phyloP scores from a whole-genome alignment of 306 rosid species.

The barrel medic (Medicago truncatula) region DNA sequence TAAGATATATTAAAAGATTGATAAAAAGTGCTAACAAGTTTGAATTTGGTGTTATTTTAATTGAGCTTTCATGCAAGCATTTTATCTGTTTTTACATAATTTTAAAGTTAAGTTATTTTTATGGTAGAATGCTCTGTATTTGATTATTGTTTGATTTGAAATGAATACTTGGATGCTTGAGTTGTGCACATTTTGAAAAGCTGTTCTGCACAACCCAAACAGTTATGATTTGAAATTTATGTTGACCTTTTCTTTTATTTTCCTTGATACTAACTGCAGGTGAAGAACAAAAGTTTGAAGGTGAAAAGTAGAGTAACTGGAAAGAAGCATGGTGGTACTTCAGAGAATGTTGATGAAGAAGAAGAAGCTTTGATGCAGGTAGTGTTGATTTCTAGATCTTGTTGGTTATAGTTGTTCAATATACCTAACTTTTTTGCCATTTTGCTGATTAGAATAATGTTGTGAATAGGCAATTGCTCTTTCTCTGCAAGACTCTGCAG shows the following conservation, averaged over 20 bases:
- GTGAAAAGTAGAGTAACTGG: conserved; percentile 48
- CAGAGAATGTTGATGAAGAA: conserved; percentile 65
- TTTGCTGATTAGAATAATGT: background rate
- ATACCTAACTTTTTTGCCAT: conserved; percentile 24
- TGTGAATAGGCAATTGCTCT: conserved; percentile 77
- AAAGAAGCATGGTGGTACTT: conserved; percentile 40
- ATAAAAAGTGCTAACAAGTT: background rate
- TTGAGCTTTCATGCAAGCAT: background rate
- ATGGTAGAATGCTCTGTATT: conserved; percentile 7
- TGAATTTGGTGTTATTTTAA: background rate
- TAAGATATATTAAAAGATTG: too few relatives aligned
- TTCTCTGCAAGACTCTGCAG: conserved; percentile 65
- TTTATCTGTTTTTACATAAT: background rate
- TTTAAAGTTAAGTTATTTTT: background rate
- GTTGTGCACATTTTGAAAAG: background rate
- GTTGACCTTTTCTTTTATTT: conserved; percentile 16
- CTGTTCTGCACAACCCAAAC: background rate
- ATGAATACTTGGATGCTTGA: background rate
- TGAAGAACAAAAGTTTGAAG: conserved; percentile 55
- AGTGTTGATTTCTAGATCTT: conserved; percentile 34
- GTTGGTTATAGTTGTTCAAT: conserved; percentile 12
- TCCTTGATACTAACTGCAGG: conserved; percentile 45
- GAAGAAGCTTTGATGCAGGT: conserved; percentile 67
- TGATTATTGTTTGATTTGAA: background rate
- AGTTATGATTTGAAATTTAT: conserved; percentile 6